Evolutionary conservation across 2,329 filamentous ascomycete genomes (phyloP), one percentile per base, ranked within the genome.

Genomic region (Xylaria sp.): DNA sequence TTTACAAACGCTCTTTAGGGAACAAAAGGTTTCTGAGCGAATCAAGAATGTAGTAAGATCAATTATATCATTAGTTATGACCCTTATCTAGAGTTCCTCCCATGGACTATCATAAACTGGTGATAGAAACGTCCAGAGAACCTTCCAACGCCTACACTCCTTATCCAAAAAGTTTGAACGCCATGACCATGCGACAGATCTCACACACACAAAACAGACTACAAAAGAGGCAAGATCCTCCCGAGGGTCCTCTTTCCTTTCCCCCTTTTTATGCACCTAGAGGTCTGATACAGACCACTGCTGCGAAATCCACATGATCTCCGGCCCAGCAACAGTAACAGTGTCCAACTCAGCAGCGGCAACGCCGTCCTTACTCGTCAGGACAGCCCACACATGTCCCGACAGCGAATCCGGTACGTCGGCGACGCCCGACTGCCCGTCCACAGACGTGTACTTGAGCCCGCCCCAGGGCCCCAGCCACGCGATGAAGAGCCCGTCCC

Each of bases 391-490:
- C 0, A 80, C 79, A 66, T 81, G 75, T 0, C 81, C 81, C 29
- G 75, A 80, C 51, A 81, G 69, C 8, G 72, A 73, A 0, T 61
- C 68, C 3, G 81, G 80, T 4, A 81, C 80, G 5, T 60, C 58
- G 2, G 74, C 72, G 3, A 66, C 70, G 1, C 73, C 75, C 9
- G 76, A 71, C 10, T 12, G 32, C 40, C 62, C 67, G 18, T 60
- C 69, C 8, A 79, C 72, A 9, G 70, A 64, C 0, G 77, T 77
- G 65, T 77, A 81, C 72, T 76, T 63, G 13, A 81, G 61, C 9
- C 69, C 72, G 27, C 80, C 81, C 77, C 78, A 82, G 13, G 78
- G 67, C 0, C 80, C 80, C 18, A 81, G 74, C 80, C 80, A 82
- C 3, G 80, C 81, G 2, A 81, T 63, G 60, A 72, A 81, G 32